Base-by-base conservation (phyloP, 2,329 filamentous ascomycete genomes). In the Epichloe hybrida region DNA sequence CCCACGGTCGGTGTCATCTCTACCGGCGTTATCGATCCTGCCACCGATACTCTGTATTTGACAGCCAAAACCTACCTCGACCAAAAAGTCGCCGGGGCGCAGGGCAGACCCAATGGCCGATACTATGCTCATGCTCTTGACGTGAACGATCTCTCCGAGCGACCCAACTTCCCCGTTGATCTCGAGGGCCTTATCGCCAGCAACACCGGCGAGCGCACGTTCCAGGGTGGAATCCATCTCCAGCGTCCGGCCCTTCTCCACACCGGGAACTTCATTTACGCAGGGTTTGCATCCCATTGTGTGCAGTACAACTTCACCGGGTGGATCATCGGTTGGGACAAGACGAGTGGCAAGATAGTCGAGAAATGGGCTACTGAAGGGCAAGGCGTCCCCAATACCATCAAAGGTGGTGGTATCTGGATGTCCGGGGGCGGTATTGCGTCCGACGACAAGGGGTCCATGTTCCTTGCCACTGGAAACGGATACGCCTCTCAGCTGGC, bases 251-350 rank as follows among this genome's bases (percentile, higher is more conserved):
- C 66, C 3, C 59, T 80, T 12, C 63, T 72, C 1, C 64, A 73
- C 23, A 61, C 71, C 0, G 72, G 72, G 2, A 65, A 71, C 48
- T 69, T 66, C 42, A 63, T 80, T 5, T 77, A 77, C 50, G 73
- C 69, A 0, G 75, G 68, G 0, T 79, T 79, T 53, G 76, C 74
- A 0, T 76, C 74, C 9, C 72, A 79, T 53, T 80, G 76, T 47
- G 76, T 77, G 23, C 67, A 73, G 50, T 79, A 72, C 59, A 76
- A 79, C 57, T 77, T 77, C 54, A 77, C 74, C 1, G 74, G 74
- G 23, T 72, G 71, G 64, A 63, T 78, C 40, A 65, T 78, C 40
- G 72, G 73, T 3, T 69, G 72, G 57, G 67, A 75, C 59, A 70
- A 72, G 52, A 67, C 64, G 0, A 65, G 61, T 0, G 66, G 66